A percentile compares a stretch with the other conserved stretches of the same genome.
Evolutionary conservation across 192 early-diverging fungal species (phyloP).

Genomic region (Bifiguratus adelaidae): DNA sequence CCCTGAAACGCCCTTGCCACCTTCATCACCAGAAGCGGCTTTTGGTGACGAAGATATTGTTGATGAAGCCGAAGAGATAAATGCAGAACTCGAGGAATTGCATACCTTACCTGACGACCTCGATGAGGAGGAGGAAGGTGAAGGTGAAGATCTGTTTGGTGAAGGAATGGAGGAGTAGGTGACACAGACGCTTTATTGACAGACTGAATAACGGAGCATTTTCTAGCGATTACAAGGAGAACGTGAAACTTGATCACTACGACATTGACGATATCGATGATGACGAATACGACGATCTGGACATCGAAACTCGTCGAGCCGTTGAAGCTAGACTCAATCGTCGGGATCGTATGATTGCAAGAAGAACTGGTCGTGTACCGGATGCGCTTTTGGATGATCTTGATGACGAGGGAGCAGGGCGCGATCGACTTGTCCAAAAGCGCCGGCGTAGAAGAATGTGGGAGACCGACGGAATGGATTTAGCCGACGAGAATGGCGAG

Average conservation of each 20-base stretch:
- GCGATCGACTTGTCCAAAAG: constrained; percentile 29
- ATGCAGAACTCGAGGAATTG: no score
- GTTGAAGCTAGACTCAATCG: constrained; percentile 71
- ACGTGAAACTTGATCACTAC: constrained; percentile 63
- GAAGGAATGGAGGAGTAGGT: constrained; percentile 70
- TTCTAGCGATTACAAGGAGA: constrained; percentile 72
- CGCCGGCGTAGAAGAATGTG: constrained; percentile 31
- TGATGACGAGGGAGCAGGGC: constrained; percentile 46
- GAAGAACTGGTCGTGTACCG: constrained; percentile 70
- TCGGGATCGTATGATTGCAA: constrained; percentile 63
- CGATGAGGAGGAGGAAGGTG: constrained; percentile 59
- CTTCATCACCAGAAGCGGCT: constrained; percentile 38
- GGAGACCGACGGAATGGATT: constrained; percentile 43
- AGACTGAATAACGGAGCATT: neutral
- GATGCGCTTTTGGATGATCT: constrained; percentile 83
- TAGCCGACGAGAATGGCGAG: constrained; percentile 41
- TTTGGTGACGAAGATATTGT: constrained; percentile 37
- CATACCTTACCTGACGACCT: no score
- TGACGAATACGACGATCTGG: constrained; percentile 63
- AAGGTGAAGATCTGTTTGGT: constrained; percentile 90
- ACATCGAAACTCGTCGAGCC: constrained; percentile 51
- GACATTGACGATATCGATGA: constrained; percentile 82
- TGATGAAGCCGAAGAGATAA: constrained; percentile 31
- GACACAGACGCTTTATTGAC: neutral
- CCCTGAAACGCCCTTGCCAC: constrained; percentile 28